phyloP scores from a whole-genome alignment of 1,139 yeast genomes.

The Kodamaea sp. region DNA sequence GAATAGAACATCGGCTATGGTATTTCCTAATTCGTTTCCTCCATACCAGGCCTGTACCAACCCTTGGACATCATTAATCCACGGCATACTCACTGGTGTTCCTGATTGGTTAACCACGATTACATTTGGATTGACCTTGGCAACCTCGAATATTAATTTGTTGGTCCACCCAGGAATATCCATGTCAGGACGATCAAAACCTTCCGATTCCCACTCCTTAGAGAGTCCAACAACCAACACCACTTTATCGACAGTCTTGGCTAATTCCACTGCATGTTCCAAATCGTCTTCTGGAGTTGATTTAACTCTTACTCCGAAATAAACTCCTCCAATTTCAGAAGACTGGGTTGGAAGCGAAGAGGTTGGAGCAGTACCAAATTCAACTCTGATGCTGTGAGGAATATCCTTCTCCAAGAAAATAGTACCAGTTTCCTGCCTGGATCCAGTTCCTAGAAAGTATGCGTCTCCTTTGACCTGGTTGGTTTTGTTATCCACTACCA shows the following conservation, averaged over 20 bases:
- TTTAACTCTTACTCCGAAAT: slow-evolving; percentile 28
- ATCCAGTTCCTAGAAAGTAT: slow-evolving; percentile 51
- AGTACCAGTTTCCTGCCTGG: slow-evolving; percentile 47
- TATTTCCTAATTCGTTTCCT: slow-evolving; percentile 31
- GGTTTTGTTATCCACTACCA: slow-evolving; percentile 59
- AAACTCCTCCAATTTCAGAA: slow-evolving; percentile 34
- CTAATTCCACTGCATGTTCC: slow-evolving; percentile 41
- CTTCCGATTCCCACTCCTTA: slow-evolving; percentile 47
- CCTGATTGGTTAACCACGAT: slow-evolving; percentile 63
- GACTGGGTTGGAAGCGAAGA: slow-evolving; percentile 23
- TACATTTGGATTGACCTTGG: slow-evolving; percentile 50
- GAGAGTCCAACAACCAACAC: slow-evolving; percentile 45
- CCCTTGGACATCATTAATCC: slow-evolving; percentile 49
- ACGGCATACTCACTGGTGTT: slow-evolving; percentile 62
- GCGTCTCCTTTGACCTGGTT: slow-evolving; percentile 50
- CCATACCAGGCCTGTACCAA: slow-evolving; percentile 53
- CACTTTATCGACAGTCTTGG: slow-evolving; percentile 46
- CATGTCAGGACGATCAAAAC: slow-evolving; percentile 13
- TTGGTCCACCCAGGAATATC: slow-evolving; percentile 44
- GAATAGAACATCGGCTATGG: slow-evolving; percentile 30
- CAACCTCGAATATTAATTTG: slow-evolving; percentile 45
- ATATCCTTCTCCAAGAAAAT: slow-evolving; percentile 42
- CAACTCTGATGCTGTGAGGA: slow-evolving; percentile 44
- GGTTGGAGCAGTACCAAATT: slow-evolving; percentile 55
- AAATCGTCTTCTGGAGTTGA: slow-evolving; percentile 32